These are phyloP conservation scores for Aureobasidium melanogenum DNA, from an alignment of 2,329 filamentous ascomycete genomes.

Conservation along the genomic window DNA sequence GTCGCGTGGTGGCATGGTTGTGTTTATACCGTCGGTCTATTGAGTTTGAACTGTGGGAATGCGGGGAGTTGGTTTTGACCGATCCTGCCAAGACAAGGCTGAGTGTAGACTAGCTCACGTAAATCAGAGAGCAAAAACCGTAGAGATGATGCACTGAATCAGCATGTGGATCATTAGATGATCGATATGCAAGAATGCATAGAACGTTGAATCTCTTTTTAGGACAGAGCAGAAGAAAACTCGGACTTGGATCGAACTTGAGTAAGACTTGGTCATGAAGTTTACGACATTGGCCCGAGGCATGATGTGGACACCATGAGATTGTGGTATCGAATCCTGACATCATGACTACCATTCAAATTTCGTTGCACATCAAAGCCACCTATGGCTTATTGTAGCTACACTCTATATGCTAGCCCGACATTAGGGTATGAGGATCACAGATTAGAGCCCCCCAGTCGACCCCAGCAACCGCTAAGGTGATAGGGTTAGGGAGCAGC, in stretches of 20 bases:
- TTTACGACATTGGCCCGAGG: too few relatives aligned
- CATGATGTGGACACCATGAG: too few relatives aligned
- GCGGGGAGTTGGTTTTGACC: background rate
- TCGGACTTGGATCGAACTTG: too few relatives aligned
- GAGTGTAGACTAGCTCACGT: background rate
- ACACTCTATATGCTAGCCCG: background rate
- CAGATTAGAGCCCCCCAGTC: too few relatives aligned
- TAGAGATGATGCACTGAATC: background rate
- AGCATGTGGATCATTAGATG: background rate
- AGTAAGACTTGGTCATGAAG: too few relatives aligned
- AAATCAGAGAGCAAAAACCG: background rate
- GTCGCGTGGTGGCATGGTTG: background rate
- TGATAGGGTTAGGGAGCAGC: background rate
- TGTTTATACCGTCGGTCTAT: background rate
- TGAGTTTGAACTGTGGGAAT: background rate
- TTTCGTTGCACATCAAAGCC: background rate
- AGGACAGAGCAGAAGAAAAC: too few relatives aligned
- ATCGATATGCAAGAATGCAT: background rate
- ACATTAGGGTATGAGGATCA: too few relatives aligned
- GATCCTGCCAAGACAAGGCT: background rate
- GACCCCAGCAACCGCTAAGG: background rate
- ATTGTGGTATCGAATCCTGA: too few relatives aligned
- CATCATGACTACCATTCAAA: too few relatives aligned
- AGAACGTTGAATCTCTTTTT: background rate
- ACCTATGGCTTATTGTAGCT: background rate